These are phyloP conservation scores for Myochromella boudieri DNA, from an alignment of 768 basidiomycete species.

Conservation along the genomic window DNA sequence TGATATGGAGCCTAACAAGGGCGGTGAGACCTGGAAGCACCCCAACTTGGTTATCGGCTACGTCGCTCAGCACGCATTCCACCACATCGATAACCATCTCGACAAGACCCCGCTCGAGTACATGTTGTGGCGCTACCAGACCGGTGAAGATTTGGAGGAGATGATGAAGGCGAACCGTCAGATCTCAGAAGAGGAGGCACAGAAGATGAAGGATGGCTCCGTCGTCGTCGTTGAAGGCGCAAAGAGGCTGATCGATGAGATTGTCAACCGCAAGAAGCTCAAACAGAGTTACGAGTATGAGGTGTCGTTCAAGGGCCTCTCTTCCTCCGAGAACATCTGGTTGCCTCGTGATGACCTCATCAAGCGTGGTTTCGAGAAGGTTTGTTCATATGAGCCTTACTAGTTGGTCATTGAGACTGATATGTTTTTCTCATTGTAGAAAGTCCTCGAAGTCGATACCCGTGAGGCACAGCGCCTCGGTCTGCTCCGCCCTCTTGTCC, in stretches of 20 bases:
- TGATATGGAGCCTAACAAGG: slow-evolving; percentile 94
- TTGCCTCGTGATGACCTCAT: slow-evolving; percentile 93
- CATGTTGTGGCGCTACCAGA: slow-evolving; percentile 99
- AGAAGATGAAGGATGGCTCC: slow-evolving; percentile 97
- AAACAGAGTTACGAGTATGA: slow-evolving; percentile 99
- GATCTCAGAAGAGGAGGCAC: slow-evolving; percentile 81
- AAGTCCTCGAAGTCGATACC: slow-evolving; percentile 96
- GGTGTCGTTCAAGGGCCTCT: slow-evolving; percentile 91
- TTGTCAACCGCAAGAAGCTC: slow-evolving; percentile 89
- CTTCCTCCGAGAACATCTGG: slow-evolving; percentile 99
- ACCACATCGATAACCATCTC: slow-evolving; percentile 97
- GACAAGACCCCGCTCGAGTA: slow-evolving; percentile 99
- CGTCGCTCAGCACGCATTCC: slow-evolving; percentile 99
- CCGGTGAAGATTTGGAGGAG: slow-evolving; percentile 97
- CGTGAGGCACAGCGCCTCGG: slow-evolving; percentile 96
- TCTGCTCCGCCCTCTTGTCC: slow-evolving; percentile 93
- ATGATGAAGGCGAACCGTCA: slow-evolving; percentile 88
- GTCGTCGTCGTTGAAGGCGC: slow-evolving; percentile 86
- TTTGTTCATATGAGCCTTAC: slow-evolving; percentile 19
- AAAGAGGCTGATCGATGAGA: slow-evolving; percentile 95
- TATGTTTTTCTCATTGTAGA: slow-evolving; percentile 41
- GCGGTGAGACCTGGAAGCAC: slow-evolving; percentile 98
- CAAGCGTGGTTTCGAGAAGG: slow-evolving; percentile 98
- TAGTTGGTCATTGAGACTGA: slow-evolving; percentile 3
- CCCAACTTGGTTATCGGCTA: slow-evolving; percentile 99